Evolutionary conservation across 2,329 filamentous ascomycete species (phyloP).

Genomic region (Dactylonectria estremocensis): DNA sequence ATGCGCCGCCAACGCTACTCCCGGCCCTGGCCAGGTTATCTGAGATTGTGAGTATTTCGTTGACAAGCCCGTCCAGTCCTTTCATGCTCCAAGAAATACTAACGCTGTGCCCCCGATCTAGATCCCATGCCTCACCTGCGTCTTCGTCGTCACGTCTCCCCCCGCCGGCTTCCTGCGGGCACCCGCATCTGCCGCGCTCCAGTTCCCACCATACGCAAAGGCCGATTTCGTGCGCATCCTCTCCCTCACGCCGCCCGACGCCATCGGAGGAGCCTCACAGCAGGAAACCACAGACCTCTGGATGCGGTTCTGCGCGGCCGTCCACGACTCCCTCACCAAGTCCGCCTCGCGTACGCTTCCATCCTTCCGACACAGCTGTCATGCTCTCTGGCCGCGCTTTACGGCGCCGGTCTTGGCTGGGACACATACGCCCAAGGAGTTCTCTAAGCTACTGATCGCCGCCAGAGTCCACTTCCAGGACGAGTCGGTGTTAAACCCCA

Average conservation of each 20-base stretch:
- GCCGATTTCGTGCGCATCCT: slow-evolving; percentile 85
- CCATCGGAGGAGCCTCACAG: slow-evolving; percentile 65
- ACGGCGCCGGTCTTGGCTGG: slow-evolving; percentile 82
- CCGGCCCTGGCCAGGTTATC: slow-evolving; percentile 86
- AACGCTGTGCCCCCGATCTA: slow-evolving; percentile 53
- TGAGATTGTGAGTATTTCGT: slow-evolving; percentile 76
- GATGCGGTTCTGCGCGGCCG: slow-evolving; percentile 84
- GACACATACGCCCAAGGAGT: slow-evolving; percentile 84
- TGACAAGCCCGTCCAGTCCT: slow-evolving; percentile 24
- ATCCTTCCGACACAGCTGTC: slow-evolving; percentile 78
- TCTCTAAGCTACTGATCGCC: slow-evolving; percentile 84
- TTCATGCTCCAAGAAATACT: slow-evolving; percentile 9
- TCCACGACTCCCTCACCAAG: slow-evolving; percentile 89
- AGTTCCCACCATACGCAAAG: slow-evolving; percentile 89
- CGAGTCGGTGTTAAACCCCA: slow-evolving; percentile 78
- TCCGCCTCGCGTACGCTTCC: slow-evolving; percentile 86
- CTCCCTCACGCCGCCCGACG: slow-evolving; percentile 63
- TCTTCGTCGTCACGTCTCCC: slow-evolving; percentile 84
- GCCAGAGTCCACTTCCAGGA: slow-evolving; percentile 80
- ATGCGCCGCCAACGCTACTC: slow-evolving; percentile 83
- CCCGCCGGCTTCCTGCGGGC: slow-evolving; percentile 79
- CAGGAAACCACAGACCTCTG: slow-evolving; percentile 78
- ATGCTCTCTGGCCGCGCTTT: slow-evolving; percentile 88
- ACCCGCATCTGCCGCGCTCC: slow-evolving; percentile 80
- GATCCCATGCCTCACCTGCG: slow-evolving; percentile 83